phyloP scores from a whole-genome alignment of 2,329 filamentous ascomycete species.

The Paecilomyces sp. region DNA sequence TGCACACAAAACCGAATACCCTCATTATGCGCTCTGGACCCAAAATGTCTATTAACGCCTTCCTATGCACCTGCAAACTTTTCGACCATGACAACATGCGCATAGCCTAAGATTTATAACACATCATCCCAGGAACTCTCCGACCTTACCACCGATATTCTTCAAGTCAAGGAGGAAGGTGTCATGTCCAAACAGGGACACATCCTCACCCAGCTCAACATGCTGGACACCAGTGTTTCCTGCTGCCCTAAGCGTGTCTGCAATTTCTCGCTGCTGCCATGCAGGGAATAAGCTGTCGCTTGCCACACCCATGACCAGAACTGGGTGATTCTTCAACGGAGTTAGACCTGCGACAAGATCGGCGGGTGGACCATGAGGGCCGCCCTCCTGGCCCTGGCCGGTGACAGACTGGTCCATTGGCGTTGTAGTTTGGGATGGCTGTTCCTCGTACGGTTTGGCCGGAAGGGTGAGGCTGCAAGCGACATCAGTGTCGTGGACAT shows the following conservation, averaged over 20 bases:
- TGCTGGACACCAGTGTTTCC: conserved; percentile 81
- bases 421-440: conserved; percentile 47
- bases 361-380: conserved; percentile 52
- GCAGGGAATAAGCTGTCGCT: conserved; percentile 96
- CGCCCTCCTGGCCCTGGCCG: conserved; percentile 19
- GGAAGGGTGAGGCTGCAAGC: conserved; percentile 78
- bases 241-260: conserved; percentile 66
- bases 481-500: conserved; percentile 32
- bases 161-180: conserved; percentile 90
- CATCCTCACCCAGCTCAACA: conserved; percentile 86
- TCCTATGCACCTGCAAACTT: not conserved
- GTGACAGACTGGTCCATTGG: conserved; percentile 23
- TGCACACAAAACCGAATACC: not conserved
- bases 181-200: conserved; percentile 92
- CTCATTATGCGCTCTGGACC: not conserved
- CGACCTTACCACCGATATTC: conserved; percentile 79
- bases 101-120: not conserved
- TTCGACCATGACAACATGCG: not conserved
- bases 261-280: conserved; percentile 95
- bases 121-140: conserved; percentile 63
- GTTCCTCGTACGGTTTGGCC: conserved; percentile 77
- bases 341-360: conserved; percentile 74
- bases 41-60: not conserved
- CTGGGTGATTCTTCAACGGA: conserved; percentile 66
- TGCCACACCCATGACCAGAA: conserved; percentile 85